phyloP scores from a whole-genome alignment of 169 alveolate genomes.

The Cystoisospora suis region DNA sequence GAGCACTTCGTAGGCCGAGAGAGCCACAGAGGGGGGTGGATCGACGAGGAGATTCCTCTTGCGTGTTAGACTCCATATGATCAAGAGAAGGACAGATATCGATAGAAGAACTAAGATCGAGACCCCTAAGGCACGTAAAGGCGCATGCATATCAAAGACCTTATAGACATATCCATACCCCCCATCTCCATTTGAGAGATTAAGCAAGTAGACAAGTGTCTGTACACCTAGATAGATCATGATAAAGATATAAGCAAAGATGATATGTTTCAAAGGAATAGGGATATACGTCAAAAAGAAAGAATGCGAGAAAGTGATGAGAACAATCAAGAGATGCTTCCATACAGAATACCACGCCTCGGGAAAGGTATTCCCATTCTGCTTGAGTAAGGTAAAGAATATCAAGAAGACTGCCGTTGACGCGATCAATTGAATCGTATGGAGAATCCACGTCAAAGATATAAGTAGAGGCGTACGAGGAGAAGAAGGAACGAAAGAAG shows the following conservation, averaged over 20 bases:
- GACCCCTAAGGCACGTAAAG: conserved; percentile 18
- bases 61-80: conserved; percentile 14
- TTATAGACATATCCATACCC: conserved; percentile 49
- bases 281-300: conserved; percentile 55
- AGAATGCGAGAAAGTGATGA: conserved; percentile 54
- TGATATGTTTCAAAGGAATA: conserved; percentile 49
- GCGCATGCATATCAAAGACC: conserved; percentile 37
- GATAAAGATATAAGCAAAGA: conserved; percentile 26
- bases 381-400: conserved; percentile 31
- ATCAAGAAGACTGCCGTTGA: conserved; percentile 44
- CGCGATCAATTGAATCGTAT: conserved; percentile 46
- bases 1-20: conserved; percentile 54
- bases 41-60: conserved; percentile 43
- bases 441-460: conserved; percentile 34
- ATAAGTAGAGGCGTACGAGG: background rate
- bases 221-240: conserved; percentile 33
- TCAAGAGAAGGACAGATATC: conserved; percentile 4
- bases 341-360: conserved; percentile 54
- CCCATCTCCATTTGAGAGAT: conserved; percentile 58
- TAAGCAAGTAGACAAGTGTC: conserved; percentile 32
- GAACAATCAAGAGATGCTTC: conserved; percentile 43
- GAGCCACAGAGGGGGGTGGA: conserved; percentile 59
- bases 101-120: conserved; percentile 1
- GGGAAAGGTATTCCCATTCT: conserved; percentile 35
- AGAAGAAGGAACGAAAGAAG: too few species aligned